phyloP scores from a whole-genome alignment of 345 rosid genomes.

The Eucalyptus dawsonii region DNA sequence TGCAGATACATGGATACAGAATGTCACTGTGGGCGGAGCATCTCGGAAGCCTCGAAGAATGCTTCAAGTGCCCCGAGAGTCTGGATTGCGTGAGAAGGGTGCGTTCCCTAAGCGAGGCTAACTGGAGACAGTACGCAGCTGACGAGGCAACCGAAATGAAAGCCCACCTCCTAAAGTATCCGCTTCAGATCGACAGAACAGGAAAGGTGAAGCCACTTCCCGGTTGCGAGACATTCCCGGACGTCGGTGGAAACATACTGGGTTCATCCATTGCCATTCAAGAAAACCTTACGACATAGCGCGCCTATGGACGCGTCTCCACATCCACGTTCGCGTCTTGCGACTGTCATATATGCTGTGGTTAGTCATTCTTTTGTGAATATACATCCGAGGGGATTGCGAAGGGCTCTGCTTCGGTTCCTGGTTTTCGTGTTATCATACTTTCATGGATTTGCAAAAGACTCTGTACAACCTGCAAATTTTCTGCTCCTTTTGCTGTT shows the following conservation, averaged over 20 bases:
- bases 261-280: constrained; percentile 54
- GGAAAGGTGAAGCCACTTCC: constrained; percentile 70
- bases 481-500: background rate
- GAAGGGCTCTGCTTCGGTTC: background rate
- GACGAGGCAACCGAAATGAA: constrained; percentile 52
- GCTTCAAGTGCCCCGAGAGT: constrained; percentile 69
- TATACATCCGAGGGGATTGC: background rate
- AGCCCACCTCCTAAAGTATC: constrained; percentile 84
- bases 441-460: background rate
- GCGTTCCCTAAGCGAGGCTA: constrained; percentile 44
- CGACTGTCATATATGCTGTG: background rate
- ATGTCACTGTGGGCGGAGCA: constrained; percentile 96
- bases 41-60: constrained; percentile 52
- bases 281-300: constrained; percentile 71
- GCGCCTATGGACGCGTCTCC: background rate
- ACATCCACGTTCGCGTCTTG: background rate
- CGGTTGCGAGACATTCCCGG: constrained; percentile 62
- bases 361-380: background rate
- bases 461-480: background rate
- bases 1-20: constrained; percentile 74
- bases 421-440: background rate
- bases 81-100: constrained; percentile 64
- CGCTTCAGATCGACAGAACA: constrained; percentile 53
- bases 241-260: constrained; percentile 70
- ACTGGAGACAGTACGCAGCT: constrained; percentile 59